phyloP scores from a whole-genome alignment of 495 filamentous ascomycete species.

The Penicillium canariense region DNA sequence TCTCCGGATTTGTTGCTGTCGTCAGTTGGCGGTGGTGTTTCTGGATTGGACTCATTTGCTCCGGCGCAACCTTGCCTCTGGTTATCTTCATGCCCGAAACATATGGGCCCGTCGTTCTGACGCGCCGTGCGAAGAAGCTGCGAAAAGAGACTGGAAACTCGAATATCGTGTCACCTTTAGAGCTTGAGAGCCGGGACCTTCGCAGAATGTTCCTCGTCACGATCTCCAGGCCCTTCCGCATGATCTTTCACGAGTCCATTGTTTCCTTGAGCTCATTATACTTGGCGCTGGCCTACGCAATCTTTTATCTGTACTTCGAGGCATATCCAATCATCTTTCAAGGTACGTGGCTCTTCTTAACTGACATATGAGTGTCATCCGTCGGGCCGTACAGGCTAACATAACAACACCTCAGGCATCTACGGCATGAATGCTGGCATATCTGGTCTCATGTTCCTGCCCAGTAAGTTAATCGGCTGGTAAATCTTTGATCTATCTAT shows the following conservation, averaged over 20 bases:
- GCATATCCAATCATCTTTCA: conserved; percentile 66
- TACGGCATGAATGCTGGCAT: conserved; percentile 39
- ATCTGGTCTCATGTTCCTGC: conserved; percentile 34
- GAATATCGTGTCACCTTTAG: conserved; percentile 43
- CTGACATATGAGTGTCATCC: neutral
- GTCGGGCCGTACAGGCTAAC: neutral
- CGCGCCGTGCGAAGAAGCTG: conserved; percentile 59
- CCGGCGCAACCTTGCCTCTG: conserved; percentile 44
- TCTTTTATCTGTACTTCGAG: conserved; percentile 76
- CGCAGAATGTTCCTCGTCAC: conserved; percentile 43
- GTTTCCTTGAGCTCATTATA: conserved; percentile 67
- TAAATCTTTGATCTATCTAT: no score
- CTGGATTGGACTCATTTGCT: conserved; percentile 60
- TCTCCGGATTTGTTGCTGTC: conserved; percentile 60
- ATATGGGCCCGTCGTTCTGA: conserved; percentile 70
- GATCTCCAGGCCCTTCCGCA: conserved; percentile 47
- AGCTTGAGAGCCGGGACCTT: conserved; percentile 45
- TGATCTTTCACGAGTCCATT: conserved; percentile 53
- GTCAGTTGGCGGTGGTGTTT: conserved; percentile 64
- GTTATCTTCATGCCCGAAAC: conserved; percentile 58
- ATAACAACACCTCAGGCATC: conserved; percentile 11
- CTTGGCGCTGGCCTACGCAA: conserved; percentile 64
- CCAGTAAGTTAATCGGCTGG: conserved; percentile 25
- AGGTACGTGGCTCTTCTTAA: conserved; percentile 18
- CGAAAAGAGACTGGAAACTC: conserved; percentile 60